phyloP scores from a whole-genome alignment of 352 stramenopile genomes.

The Ophiocytium majus region DNA sequence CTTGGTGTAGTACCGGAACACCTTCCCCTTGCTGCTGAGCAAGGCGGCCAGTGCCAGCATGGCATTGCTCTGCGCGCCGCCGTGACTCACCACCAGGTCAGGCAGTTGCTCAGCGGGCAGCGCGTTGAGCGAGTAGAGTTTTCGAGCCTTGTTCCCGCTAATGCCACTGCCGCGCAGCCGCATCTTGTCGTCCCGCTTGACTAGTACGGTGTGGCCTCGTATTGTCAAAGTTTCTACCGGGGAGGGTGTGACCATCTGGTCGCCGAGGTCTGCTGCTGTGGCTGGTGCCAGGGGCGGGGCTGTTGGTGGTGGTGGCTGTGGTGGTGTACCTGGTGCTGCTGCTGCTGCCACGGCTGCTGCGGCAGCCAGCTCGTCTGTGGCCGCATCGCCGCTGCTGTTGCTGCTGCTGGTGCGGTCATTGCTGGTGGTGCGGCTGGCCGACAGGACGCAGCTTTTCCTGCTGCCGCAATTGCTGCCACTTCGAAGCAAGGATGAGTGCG shows the following conservation, averaged over 20 bases:
- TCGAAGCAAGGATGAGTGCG: too few species aligned
- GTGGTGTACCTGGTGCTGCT: too few species aligned
- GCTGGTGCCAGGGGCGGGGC: too few species aligned
- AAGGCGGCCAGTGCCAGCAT: conserved; percentile 53
- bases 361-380: too few species aligned
- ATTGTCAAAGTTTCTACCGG: conserved; percentile 39
- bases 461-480: too few species aligned
- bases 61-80: conserved; percentile 48
- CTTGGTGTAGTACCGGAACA: conserved; percentile 54
- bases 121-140: conserved; percentile 47
- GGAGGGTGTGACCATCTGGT: conserved; percentile 11
- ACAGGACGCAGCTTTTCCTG: too few species aligned
- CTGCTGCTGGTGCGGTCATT: too few species aligned
- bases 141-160: conserved; percentile 50
- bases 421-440: too few species aligned
- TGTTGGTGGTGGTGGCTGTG: too few species aligned
- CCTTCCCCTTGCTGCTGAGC: conserved; percentile 28
- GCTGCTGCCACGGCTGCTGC: too few species aligned
- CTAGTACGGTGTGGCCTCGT: conserved; percentile 36
- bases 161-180: conserved; percentile 42
- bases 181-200: conserved; percentile 55
- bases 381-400: too few species aligned
- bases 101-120: conserved; percentile 31
- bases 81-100: conserved; percentile 48
- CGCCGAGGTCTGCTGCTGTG: too few species aligned